Percentiles rank a stretch among this genome's conserved stretches.
Evolutionary conservation across 345 rosid genomes (phyloP).

Genomic region (Rhodamnia argentea): DNA sequence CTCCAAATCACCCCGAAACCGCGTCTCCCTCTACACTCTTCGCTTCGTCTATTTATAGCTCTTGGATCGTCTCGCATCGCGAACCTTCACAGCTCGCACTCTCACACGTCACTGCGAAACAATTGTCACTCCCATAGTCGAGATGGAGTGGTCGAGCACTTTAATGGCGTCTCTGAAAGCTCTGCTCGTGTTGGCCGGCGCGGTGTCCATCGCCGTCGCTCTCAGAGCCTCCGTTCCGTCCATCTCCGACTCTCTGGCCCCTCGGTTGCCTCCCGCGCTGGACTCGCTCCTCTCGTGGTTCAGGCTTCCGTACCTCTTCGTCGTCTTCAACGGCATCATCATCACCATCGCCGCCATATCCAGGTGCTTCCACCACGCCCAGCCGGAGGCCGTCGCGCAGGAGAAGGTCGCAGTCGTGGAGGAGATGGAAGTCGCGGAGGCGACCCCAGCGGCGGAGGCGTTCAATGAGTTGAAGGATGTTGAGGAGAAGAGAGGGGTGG

Average conservation of each 20-base stretch:
- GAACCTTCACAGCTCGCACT: not conserved
- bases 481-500: not conserved
- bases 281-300: slow-evolving; percentile 36
- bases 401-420: not conserved
- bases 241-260: slow-evolving; percentile 14
- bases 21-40: not conserved
- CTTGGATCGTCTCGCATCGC: too few relatives aligned
- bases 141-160: not conserved
- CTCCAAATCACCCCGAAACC: not conserved
- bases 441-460: not conserved
- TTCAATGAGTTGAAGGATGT: not conserved
- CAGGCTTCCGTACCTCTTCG: slow-evolving; percentile 48
- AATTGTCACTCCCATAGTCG: not conserved
- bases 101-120: not conserved
- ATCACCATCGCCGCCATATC: slow-evolving; percentile 44
- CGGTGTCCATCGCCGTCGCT: slow-evolving; percentile 17
- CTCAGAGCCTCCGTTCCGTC: slow-evolving; percentile 24
- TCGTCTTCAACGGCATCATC: slow-evolving; percentile 44
- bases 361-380: not conserved
- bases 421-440: not conserved
- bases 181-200: slow-evolving; percentile 24
- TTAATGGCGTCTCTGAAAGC: slow-evolving; percentile 5
- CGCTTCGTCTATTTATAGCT: not conserved
- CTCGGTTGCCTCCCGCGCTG: slow-evolving; percentile 28
- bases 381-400: not conserved